Percentiles rank a stretch among this genome's conserved stretches.
Evolutionary conservation across 192 early-diverging fungal genomes (phyloP).

Genomic region (Phycomyces nitens): DNA sequence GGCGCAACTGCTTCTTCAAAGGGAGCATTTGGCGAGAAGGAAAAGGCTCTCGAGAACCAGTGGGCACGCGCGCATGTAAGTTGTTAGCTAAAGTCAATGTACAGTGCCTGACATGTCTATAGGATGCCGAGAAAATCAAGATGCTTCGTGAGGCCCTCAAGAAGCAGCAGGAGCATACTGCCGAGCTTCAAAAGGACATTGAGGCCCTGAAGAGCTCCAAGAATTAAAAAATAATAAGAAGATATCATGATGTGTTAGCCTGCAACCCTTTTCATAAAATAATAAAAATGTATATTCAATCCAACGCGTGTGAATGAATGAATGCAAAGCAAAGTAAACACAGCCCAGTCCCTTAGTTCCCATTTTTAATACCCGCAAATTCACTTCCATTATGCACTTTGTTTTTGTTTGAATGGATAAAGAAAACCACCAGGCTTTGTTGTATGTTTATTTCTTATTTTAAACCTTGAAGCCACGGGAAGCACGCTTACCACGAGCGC

Average conservation of each 20-base stretch:
- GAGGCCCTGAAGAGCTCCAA: conserved; percentile 16
- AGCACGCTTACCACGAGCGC: conserved; percentile 98
- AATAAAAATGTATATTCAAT: too few species aligned
- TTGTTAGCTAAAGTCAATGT: neutral
- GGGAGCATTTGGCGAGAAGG: conserved; percentile 30
- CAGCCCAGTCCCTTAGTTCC: too few species aligned
- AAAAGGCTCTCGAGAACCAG: conserved; percentile 36
- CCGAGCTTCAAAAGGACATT: conserved; percentile 26
- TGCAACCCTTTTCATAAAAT: too few species aligned
- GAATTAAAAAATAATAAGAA: too few species aligned
- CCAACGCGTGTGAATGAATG: too few species aligned
- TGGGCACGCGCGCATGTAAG: conserved; percentile 36
- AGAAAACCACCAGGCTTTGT: neutral
- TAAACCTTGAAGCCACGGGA: conserved; percentile 97
- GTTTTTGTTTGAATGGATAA: neutral
- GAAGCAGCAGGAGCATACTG: conserved; percentile 32
- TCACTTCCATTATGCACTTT: too few species aligned
- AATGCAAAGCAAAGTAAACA: too few species aligned
- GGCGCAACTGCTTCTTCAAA: conserved; percentile 23
- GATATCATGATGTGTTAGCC: too few species aligned
- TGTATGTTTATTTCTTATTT: conserved; percentile 22
- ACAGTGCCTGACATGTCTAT: too few species aligned
- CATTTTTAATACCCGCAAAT: too few species aligned
- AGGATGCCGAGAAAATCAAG: conserved; percentile 40
- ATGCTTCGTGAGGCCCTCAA: conserved; percentile 27